Conservation (phyloP, 352 stramenopile genomes). For the Globisporangium echinulatum region DNA sequence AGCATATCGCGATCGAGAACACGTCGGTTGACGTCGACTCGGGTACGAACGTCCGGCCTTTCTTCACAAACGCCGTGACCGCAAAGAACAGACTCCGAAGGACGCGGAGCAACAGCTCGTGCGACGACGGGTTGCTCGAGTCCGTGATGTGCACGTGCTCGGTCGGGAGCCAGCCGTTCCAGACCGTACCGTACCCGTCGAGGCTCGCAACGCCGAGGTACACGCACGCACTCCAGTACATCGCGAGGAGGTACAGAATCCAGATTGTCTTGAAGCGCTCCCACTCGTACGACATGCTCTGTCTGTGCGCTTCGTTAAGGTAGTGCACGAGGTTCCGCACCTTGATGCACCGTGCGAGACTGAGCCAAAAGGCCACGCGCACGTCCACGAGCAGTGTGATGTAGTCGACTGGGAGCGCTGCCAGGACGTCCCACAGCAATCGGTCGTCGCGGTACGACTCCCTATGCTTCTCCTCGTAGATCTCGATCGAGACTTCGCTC, state of each 20-base stretch:
- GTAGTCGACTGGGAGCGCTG: conserved; percentile 38
- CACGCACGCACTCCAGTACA: conserved; percentile 53
- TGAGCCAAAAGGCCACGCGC: conserved; percentile 27
- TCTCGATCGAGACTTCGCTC: conserved; percentile 33
- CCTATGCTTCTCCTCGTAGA: conserved; percentile 42
- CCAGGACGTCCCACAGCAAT: conserved; percentile 38
- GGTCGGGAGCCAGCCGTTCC: conserved; percentile 43
- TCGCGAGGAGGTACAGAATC: conserved; percentile 44
- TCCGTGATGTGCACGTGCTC: conserved; percentile 28
- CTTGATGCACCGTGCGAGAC: conserved; percentile 43
- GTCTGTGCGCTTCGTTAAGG: conserved; percentile 50
- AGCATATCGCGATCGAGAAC: conserved; percentile 53
- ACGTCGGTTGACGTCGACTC: conserved; percentile 24
- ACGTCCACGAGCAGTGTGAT: conserved; percentile 9
- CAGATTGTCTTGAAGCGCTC: conserved; percentile 48
- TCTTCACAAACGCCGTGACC: conserved; percentile 58
- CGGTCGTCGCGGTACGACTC: conserved; percentile 33
- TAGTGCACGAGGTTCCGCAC: conserved; percentile 46
- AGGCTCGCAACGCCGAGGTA: conserved; percentile 37
- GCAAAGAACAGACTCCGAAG: conserved; percentile 50
- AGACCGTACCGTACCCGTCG: conserved; percentile 37
- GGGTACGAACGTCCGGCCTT: conserved; percentile 30
- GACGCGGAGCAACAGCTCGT: conserved; percentile 30
- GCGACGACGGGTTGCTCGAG: conserved; percentile 18
- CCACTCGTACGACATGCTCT: conserved; percentile 44